phyloP scores from a whole-genome alignment of 148 eudicot species.

The Rhododendron ovatum region DNA sequence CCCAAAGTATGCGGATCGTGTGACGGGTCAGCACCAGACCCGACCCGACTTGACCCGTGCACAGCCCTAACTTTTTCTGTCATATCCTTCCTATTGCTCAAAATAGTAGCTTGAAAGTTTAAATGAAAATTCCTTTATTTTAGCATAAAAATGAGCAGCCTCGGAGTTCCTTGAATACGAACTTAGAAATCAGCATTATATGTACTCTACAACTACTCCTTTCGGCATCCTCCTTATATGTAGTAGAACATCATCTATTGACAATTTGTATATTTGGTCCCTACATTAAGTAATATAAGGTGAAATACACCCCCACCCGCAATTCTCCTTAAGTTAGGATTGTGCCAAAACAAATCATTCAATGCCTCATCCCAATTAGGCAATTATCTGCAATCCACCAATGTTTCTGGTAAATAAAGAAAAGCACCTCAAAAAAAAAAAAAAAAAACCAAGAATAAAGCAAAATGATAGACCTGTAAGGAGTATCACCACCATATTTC shows the following conservation, averaged over 20 bases:
- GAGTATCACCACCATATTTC: conserved; percentile 93
- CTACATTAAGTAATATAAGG: background rate
- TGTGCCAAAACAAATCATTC: background rate
- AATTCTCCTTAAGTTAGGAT: background rate
- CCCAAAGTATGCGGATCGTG: background rate
- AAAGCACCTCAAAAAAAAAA: background rate
- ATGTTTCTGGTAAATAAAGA: background rate
- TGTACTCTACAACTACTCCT: background rate
- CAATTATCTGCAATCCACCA: background rate
- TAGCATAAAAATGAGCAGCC: background rate
- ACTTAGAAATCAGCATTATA: background rate
- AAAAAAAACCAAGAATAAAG: background rate
- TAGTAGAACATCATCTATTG: background rate
- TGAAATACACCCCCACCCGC: background rate
- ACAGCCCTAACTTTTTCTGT: background rate
- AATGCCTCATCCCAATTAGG: background rate
- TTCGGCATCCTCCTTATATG: background rate
- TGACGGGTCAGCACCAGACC: background rate
- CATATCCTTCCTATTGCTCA: background rate
- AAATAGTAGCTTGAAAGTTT: background rate
- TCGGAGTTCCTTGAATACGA: background rate
- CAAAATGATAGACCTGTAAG: conserved; percentile 58
- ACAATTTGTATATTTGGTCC: background rate
- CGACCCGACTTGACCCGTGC: background rate
- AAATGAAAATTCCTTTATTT: background rate